These are phyloP conservation scores for Ganoderma leucocontextum DNA, from an alignment of 1,284 basidiomycete species.

Conservation along the genomic window DNA sequence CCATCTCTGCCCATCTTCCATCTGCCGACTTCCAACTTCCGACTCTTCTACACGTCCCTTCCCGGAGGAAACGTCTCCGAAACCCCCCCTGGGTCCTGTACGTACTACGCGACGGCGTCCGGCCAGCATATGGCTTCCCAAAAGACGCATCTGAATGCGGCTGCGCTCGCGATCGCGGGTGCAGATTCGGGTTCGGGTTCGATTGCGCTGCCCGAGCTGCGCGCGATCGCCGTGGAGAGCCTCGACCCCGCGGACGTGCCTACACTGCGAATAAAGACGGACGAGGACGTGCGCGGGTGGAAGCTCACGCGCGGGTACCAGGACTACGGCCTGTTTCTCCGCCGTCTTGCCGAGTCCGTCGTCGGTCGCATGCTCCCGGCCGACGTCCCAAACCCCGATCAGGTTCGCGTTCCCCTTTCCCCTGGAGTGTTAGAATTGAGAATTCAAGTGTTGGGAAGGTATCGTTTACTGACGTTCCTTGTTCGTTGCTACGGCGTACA, in stretches of 20 bases:
- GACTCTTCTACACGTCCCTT: background rate
- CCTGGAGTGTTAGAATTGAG: background rate
- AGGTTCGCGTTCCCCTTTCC: slow-evolving; percentile 42
- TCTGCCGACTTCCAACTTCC: background rate
- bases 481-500: slow-evolving; percentile 3
- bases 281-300: slow-evolving; percentile 77
- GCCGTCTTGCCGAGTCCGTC: slow-evolving; percentile 76
- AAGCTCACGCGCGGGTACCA: slow-evolving; percentile 72
- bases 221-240: slow-evolving; percentile 51
- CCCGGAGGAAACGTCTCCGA: background rate
- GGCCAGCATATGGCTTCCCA: background rate
- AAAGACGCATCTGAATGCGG: background rate
- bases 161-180: background rate
- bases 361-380: slow-evolving; percentile 64
- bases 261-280: slow-evolving; percentile 64
- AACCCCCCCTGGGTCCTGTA: background rate
- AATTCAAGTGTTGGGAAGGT: background rate
- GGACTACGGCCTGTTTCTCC: slow-evolving; percentile 78
- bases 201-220: slow-evolving; percentile 45
- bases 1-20: slow-evolving; percentile 6
- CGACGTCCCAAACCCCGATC: slow-evolving; percentile 42
- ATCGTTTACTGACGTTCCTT: slow-evolving; percentile 13
- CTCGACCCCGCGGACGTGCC: slow-evolving; percentile 39
- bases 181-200: background rate
- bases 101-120: background rate